phyloP scores from a whole-genome alignment of 305 asterid genomes.

The Rubia balearica region DNA sequence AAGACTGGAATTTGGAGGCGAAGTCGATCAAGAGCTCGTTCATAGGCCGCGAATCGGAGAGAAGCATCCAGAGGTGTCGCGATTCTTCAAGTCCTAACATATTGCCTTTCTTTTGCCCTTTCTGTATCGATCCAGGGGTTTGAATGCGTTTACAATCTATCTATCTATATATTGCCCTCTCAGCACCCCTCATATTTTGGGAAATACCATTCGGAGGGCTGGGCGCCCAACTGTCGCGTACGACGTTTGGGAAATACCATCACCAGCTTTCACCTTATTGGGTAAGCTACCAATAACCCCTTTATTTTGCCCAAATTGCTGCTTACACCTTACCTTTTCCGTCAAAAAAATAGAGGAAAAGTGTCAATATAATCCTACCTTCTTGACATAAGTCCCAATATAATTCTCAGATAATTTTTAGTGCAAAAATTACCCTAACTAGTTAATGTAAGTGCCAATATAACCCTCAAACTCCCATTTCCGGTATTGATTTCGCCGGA shows the following conservation, averaged over 20 bases:
- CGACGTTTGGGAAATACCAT: background rate
- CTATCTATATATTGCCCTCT: background rate
- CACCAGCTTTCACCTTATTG: background rate
- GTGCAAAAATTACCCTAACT: too few relatives aligned
- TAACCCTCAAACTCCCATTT: too few relatives aligned
- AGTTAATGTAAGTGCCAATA: too few relatives aligned
- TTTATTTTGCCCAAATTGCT: background rate
- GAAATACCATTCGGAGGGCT: background rate
- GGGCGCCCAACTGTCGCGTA: too few relatives aligned
- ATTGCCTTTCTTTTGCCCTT: background rate
- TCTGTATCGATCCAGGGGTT: background rate
- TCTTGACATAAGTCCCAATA: too few relatives aligned
- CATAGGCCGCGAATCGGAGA: constrained; percentile 39
- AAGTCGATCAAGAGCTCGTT: constrained; percentile 66
- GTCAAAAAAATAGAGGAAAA: too few relatives aligned
- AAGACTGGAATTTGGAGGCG: constrained; percentile 41
- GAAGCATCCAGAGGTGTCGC: constrained; percentile 44
- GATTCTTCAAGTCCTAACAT: constrained; percentile 79
- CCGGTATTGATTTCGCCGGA: too few relatives aligned
- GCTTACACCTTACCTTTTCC: background rate
- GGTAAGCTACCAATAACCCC: background rate
- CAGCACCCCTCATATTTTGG: background rate
- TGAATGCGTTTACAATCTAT: background rate
- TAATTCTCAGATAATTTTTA: too few relatives aligned
- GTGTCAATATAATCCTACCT: too few relatives aligned